phyloP scores from a whole-genome alignment of 2,329 filamentous ascomycete species.

The Stylonectria norvegica region DNA sequence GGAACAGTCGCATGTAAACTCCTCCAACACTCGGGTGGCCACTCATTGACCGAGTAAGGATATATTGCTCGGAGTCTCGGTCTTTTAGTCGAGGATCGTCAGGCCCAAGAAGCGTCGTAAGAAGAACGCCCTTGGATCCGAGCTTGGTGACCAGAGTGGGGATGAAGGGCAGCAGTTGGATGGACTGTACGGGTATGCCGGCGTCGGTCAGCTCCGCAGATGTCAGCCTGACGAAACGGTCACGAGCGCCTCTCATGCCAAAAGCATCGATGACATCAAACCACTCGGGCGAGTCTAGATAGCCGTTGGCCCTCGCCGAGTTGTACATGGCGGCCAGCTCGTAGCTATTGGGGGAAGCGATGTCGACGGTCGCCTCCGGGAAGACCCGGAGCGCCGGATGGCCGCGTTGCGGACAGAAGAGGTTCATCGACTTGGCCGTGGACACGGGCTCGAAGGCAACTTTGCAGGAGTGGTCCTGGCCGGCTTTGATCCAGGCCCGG shows the following conservation, averaged over 20 bases:
- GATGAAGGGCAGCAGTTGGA: conserved; percentile 85
- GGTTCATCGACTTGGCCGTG: conserved; percentile 67
- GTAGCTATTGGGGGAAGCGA: conserved; percentile 78
- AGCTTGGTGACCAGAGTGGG: conserved; percentile 83
- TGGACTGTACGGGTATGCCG: conserved; percentile 77
- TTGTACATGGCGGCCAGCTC: conserved; percentile 79
- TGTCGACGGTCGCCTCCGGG: conserved; percentile 62
- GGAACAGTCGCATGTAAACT: conserved; percentile 75
- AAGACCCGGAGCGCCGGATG: conserved; percentile 47
- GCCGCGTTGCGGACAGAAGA: conserved; percentile 53
- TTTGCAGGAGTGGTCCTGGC: conserved; percentile 51
- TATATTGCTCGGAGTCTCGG: conserved; percentile 61
- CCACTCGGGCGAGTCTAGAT: conserved; percentile 71
- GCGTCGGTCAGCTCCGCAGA: conserved; percentile 65
- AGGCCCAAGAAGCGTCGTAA: conserved; percentile 67
- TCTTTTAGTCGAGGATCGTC: conserved; percentile 65
- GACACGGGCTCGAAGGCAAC: conserved; percentile 90
- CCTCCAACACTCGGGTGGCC: conserved; percentile 61
- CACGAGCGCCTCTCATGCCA: conserved; percentile 70
- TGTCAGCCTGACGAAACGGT: conserved; percentile 68
- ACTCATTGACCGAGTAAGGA: conserved; percentile 61
- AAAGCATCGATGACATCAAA: conserved; percentile 77
- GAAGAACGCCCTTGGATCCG: conserved; percentile 68
- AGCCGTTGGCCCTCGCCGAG: conserved; percentile 61
- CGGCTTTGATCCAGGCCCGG: conserved; percentile 62